These are phyloP conservation scores for Gracilaria vermiculophylla DNA, from an alignment of 23 red algal genomes.

Conservation along the genomic window DNA sequence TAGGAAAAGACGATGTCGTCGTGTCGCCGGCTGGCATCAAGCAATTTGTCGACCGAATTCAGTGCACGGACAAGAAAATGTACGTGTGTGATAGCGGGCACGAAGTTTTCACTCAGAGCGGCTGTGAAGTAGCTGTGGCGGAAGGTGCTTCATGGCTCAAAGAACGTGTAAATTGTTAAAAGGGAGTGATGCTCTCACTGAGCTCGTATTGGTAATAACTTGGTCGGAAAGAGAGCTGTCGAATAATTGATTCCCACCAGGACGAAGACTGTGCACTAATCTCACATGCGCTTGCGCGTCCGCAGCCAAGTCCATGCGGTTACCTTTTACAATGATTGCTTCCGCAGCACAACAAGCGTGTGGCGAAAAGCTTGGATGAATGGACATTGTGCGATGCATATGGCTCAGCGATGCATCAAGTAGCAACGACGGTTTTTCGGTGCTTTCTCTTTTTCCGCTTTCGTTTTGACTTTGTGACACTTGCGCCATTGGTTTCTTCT, in stretches of 20 bases:
- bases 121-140: slow-evolving; percentile 30
- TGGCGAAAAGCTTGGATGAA: too few species aligned
- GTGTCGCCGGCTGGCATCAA: slow-evolving; percentile 75
- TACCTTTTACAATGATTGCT: too few species aligned
- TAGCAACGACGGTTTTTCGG: neutral
- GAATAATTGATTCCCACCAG: too few species aligned
- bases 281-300: too few species aligned
- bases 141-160: slow-evolving; percentile 44
- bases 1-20: slow-evolving; percentile 76
- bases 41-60: slow-evolving; percentile 54
- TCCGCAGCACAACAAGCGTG: too few species aligned
- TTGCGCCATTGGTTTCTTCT: neutral
- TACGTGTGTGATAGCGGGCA: slow-evolving; percentile 34
- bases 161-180: neutral
- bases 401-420: neutral
- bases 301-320: too few species aligned
- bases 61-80: slow-evolving; percentile 48
- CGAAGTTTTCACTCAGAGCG: slow-evolving; percentile 47
- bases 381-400: neutral
- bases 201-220: too few species aligned
- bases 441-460: slow-evolving; percentile 9
- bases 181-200: neutral
- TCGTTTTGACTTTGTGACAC: neutral
- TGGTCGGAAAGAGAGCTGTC: too few species aligned
- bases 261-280: too few species aligned